A percentile compares a stretch with the other conserved stretches of the same genome.
These are phyloP conservation scores for Curvularia sp. DNA, from an alignment of 2,329 filamentous ascomycete genomes.

Conservation along the genomic window DNA sequence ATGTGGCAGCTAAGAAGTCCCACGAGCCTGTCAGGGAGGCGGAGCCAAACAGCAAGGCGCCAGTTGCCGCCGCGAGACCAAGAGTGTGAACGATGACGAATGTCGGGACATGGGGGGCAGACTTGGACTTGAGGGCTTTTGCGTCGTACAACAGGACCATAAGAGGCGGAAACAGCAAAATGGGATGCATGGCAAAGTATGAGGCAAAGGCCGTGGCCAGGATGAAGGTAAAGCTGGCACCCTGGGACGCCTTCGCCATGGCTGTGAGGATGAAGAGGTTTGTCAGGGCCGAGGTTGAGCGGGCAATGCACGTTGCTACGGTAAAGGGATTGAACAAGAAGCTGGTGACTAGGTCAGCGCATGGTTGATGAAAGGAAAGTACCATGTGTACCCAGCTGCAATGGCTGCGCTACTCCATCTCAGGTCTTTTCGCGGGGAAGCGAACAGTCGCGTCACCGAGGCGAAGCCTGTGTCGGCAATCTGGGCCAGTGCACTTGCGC, in stretches of 20 bases:
- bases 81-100: conserved; percentile 65
- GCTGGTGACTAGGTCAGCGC: conserved; percentile 56
- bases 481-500: conserved; percentile 76
- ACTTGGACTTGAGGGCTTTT: conserved; percentile 37
- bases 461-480: conserved; percentile 86
- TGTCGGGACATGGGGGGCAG: conserved; percentile 39
- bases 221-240: conserved; percentile 75
- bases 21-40: conserved; percentile 78
- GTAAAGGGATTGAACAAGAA: conserved; percentile 97
- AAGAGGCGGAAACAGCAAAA: conserved; percentile 83
- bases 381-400: conserved; percentile 71
- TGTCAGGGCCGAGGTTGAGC: conserved; percentile 87
- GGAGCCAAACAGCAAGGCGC: conserved; percentile 72
- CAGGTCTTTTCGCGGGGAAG: conserved; percentile 77
- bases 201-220: conserved; percentile 85
- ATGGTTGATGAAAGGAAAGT: too few species aligned
- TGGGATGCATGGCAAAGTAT: conserved; percentile 91
- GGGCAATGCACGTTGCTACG: conserved; percentile 85
- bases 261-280: conserved; percentile 87
- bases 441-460: conserved; percentile 74
- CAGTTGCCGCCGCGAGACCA: conserved; percentile 58
- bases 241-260: conserved; percentile 78
- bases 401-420: conserved; percentile 77
- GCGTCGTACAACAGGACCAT: conserved; percentile 73
- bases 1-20: conserved; percentile 88